A percentile compares a stretch with the other conserved stretches of the same genome.
These are phyloP conservation scores for Colletotrichum plurivorum DNA, from an alignment of 2,329 filamentous ascomycete genomes.

Conservation along the genomic window DNA sequence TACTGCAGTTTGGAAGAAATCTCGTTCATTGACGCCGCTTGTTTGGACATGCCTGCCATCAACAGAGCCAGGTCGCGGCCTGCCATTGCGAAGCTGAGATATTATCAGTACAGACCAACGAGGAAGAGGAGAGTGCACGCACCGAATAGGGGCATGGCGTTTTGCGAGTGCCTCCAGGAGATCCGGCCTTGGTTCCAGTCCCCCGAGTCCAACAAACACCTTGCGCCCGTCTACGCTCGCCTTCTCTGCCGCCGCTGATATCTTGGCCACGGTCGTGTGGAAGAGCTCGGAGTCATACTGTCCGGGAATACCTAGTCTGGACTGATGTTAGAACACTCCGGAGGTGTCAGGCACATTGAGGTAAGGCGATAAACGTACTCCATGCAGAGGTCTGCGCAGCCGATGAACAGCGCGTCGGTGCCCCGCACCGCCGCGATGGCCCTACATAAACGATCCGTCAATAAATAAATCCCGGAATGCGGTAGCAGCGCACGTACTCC, in stretches of 20 bases:
- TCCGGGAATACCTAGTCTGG: constrained; percentile 19
- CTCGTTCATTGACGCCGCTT: constrained; percentile 28
- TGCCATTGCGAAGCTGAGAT: constrained; percentile 24
- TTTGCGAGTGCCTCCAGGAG: constrained; percentile 19
- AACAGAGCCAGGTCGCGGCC: constrained; percentile 20
- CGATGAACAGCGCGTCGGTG: constrained; percentile 26
- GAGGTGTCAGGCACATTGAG: too few relatives aligned
- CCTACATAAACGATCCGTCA: not conserved
- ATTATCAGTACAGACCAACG: too few relatives aligned
- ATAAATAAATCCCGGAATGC: too few relatives aligned
- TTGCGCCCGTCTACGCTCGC: constrained; percentile 25
- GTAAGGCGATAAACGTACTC: not conserved
- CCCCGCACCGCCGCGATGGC: constrained; percentile 24
- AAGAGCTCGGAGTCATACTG: constrained; percentile 25
- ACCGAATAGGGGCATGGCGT: constrained; percentile 17
- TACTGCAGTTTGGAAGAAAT: constrained; percentile 23
- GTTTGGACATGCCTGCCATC: constrained; percentile 26
- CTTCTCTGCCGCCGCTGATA: constrained; percentile 19
- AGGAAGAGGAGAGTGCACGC: not conserved
- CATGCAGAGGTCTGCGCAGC: constrained; percentile 34
- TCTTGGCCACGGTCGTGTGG: constrained; percentile 15
- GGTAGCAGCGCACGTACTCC: not conserved
- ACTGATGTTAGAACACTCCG: not conserved
- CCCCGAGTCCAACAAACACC: constrained; percentile 22
- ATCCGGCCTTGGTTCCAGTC: constrained; percentile 28